Conservation (phyloP, 139 green algal species). For the Edaphochlamys debaryana region DNA sequence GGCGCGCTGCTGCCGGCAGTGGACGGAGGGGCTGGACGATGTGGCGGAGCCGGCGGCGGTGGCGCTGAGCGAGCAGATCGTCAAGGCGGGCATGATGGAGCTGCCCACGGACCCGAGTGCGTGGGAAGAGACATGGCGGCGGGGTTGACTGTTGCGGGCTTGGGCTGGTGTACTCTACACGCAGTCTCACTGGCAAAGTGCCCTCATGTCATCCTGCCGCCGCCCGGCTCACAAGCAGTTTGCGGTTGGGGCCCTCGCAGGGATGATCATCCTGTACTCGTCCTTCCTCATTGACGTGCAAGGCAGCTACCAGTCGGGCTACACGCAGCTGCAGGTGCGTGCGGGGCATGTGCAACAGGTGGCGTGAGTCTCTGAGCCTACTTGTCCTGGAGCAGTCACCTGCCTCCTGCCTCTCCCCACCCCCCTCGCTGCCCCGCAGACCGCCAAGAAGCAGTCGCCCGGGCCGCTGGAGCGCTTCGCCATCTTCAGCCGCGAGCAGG, state of each 20-base stretch:
- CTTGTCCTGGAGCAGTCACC: too few relatives aligned
- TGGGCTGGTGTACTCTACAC: too few relatives aligned
- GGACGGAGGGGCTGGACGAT: conserved; percentile 9
- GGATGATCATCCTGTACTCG: conserved; percentile 26
- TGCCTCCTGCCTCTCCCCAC: too few relatives aligned
- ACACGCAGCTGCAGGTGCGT: conserved; percentile 33
- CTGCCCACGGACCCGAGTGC: conserved; percentile 19
- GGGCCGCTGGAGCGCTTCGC: conserved; percentile 43
- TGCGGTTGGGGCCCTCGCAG: too few relatives aligned
- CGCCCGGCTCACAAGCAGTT: too few relatives aligned
- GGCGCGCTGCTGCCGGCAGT: conserved; percentile 20
- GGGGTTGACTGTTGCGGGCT: neutral
- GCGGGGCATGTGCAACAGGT: neutral
- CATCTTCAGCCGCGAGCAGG: conserved; percentile 51
- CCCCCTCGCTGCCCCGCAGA: too few relatives aligned
- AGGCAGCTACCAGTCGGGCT: conserved; percentile 37
- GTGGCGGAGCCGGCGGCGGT: conserved; percentile 1
- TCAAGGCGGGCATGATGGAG: conserved; percentile 28
- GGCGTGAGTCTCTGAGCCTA: too few relatives aligned
- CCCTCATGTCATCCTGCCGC: too few relatives aligned
- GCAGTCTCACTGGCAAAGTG: too few relatives aligned
- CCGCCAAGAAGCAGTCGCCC: conserved; percentile 37
- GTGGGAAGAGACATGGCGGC: neutral
- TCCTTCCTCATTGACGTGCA: conserved; percentile 45
- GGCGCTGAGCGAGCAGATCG: conserved; percentile 16